A percentile compares a stretch with the other conserved stretches of the same genome.
These are phyloP conservation scores for Fonsecaea nubica DNA, from an alignment of 2,329 filamentous ascomycete genomes.

Conservation along the genomic window DNA sequence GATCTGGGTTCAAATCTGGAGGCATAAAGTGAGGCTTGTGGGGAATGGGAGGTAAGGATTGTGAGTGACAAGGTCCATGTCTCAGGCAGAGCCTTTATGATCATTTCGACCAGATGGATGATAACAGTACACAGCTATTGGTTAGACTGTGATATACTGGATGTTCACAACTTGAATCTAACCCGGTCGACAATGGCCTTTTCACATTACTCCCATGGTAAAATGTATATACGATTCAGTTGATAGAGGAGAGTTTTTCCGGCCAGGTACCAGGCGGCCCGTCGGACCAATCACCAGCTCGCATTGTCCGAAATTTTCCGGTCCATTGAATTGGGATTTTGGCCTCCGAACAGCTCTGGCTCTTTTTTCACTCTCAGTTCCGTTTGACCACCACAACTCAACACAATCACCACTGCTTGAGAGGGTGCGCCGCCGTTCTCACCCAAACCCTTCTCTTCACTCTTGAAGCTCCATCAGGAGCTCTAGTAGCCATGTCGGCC, in stretches of 20 bases:
- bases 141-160: not conserved
- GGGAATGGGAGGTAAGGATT: not conserved
- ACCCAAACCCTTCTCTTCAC: conserved; percentile 28
- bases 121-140: too few relatives aligned
- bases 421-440: conserved; percentile 28
- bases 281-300: conserved; percentile 32
- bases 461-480: conserved; percentile 24
- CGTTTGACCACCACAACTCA: conserved; percentile 33
- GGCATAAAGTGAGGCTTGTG: not conserved
- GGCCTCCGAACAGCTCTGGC: conserved; percentile 21
- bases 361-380: conserved; percentile 42
- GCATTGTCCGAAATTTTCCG: conserved; percentile 11
- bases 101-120: not conserved
- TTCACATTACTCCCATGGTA: not conserved
- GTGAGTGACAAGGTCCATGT: not conserved
- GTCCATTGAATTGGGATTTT: conserved; percentile 10
- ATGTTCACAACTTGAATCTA: not conserved
- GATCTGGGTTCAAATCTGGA: not conserved
- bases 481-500: conserved; percentile 51
- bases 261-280: conserved; percentile 4
- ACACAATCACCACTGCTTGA: conserved; percentile 14
- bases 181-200: not conserved
- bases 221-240: not conserved
- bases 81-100: not conserved
- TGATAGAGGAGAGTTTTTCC: conserved; percentile 7